phyloP scores from a whole-genome alignment of 2,329 filamentous ascomycete genomes.

The Sphaerulina populicola region DNA sequence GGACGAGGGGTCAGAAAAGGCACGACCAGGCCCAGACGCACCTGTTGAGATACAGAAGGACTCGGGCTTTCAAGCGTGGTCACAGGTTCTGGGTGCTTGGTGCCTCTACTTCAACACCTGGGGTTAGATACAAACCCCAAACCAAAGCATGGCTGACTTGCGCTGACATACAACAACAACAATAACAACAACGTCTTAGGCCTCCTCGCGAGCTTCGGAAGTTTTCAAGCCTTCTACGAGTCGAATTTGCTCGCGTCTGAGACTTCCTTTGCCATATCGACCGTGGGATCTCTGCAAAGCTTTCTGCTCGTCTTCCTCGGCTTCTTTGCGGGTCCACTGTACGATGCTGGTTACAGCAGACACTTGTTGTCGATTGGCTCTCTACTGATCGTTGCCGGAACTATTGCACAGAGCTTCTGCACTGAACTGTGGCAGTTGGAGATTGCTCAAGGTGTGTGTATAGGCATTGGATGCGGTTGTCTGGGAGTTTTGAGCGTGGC shows the following conservation, averaged over 20 bases:
- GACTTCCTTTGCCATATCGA: conserved; percentile 36
- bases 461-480: no score
- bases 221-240: conserved; percentile 40
- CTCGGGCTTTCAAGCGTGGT: conserved; percentile 35
- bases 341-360: conserved; percentile 8
- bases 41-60: background rate
- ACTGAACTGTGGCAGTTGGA: background rate
- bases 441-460: conserved; percentile 33
- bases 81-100: conserved; percentile 38
- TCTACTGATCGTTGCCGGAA: conserved; percentile 32
- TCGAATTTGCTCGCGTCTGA: conserved; percentile 30
- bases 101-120: conserved; percentile 40
- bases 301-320: conserved; percentile 39
- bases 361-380: conserved; percentile 26
- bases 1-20: background rate
- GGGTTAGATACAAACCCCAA: conserved; percentile 16
- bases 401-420: background rate
- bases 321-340: conserved; percentile 10
- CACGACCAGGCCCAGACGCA: background rate
- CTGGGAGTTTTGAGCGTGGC: no score
- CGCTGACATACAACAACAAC: no score
- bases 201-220: conserved; percentile 38
- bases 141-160: background rate
- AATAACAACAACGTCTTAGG: background rate
- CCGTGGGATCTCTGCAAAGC: conserved; percentile 39